A percentile compares a stretch with the other conserved stretches of the same genome.
Evolutionary conservation across 768 basidiomycete genomes (phyloP).

Genomic region (Tylopilus sp.): DNA sequence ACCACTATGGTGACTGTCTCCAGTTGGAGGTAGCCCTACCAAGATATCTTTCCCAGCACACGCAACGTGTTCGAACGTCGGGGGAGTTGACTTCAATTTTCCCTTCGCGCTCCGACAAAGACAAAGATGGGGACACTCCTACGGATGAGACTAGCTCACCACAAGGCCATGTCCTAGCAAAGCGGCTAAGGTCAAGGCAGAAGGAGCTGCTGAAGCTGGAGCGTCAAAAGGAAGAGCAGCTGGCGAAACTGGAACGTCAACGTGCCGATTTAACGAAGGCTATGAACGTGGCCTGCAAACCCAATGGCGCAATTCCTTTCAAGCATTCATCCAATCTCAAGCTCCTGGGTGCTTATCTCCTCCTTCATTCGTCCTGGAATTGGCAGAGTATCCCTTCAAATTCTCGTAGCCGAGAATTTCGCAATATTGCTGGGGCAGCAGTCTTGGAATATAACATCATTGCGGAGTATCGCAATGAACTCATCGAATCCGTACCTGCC

Average conservation of each 20-base stretch:
- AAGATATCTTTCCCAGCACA: not conserved
- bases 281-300: not conserved
- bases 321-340: not conserved
- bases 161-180: no score
- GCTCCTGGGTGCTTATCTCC: not conserved
- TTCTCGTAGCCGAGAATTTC: not conserved
- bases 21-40: not conserved
- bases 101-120: not conserved
- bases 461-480: not conserved
- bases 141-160: no score
- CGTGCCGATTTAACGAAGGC: not conserved
- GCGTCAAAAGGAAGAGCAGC: not conserved
- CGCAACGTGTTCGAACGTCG: not conserved
- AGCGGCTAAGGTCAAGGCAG: not conserved
- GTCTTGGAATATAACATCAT: not conserved
- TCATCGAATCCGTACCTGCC: not conserved
- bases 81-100: not conserved
- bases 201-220: no score
- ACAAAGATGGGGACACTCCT: not conserved
- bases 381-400: no score
- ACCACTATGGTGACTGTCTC: not conserved
- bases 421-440: not conserved
- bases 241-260: not conserved
- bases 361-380: no score
- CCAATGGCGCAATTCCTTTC: not conserved